A percentile compares a stretch with the other conserved stretches of the same genome.
phyloP scores from a whole-genome alignment of 192 early-diverging fungal species.

The Phlyctochytrium bullatum region DNA sequence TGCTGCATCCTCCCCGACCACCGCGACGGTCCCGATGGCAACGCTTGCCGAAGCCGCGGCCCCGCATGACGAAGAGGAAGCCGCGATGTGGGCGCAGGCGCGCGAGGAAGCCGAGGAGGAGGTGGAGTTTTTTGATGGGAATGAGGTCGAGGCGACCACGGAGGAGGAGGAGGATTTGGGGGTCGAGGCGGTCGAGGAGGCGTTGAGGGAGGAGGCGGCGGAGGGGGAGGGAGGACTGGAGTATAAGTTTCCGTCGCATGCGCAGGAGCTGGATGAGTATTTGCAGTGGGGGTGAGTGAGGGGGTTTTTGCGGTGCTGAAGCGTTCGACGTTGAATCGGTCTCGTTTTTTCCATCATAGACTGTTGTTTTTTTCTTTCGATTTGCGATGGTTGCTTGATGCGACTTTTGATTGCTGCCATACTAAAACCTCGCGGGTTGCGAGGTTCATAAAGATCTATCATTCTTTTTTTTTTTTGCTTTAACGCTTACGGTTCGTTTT shows the following conservation, averaged over 20 bases:
- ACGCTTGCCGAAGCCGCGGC: neutral
- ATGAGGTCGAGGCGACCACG: neutral
- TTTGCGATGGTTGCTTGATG: too few species aligned
- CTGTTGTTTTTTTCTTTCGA: too few species aligned
- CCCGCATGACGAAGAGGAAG: neutral
- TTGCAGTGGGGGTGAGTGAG: neutral
- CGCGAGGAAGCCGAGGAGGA: neutral
- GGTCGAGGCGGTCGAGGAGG: too few species aligned
- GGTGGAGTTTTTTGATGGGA: slow-evolving; percentile 8
- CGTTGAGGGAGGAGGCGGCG: slow-evolving; percentile 1
- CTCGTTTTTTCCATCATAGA: too few species aligned
- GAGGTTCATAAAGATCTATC: too few species aligned
- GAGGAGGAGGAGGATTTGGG: neutral
- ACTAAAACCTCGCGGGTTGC: too few species aligned
- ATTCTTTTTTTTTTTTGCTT: neutral
- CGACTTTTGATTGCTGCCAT: too few species aligned
- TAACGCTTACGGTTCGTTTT: too few species aligned
- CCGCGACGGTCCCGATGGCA: neutral
- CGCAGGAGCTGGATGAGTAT: neutral
- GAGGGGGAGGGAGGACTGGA: neutral
- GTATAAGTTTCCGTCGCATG: neutral
- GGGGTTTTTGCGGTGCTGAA: too few species aligned
- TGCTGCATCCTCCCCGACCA: neutral
- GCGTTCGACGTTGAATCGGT: too few species aligned
- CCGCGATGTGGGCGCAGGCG: slow-evolving; percentile 5